Conservation (phyloP, 2,329 filamentous ascomycete species). For the Aureobasidium melanogenum region DNA sequence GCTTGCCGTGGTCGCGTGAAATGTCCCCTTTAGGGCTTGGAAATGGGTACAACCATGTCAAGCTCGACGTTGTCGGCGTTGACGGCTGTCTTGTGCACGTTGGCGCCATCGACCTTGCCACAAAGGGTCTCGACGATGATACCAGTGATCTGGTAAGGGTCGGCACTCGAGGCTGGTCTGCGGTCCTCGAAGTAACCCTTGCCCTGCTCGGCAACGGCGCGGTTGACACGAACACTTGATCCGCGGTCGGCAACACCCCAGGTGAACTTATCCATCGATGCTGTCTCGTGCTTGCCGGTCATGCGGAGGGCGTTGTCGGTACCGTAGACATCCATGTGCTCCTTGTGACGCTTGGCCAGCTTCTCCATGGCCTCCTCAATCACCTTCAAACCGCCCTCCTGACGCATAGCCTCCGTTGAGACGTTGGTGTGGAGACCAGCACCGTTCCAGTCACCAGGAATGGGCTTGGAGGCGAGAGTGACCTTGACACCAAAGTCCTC, state of each 20-base stretch:
- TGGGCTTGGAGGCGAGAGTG: conserved; percentile 91
- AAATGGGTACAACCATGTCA: conserved; percentile 26
- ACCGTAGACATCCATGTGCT: conserved; percentile 79
- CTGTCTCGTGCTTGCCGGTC: conserved; percentile 90
- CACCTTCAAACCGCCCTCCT: conserved; percentile 86
- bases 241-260: conserved; percentile 96
- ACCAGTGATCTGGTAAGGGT: conserved; percentile 77
- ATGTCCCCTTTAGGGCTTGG: conserved; percentile 22
- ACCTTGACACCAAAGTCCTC: conserved; percentile 97
- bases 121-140: conserved; percentile 65
- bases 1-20: conserved; percentile 9
- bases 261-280: conserved; percentile 83
- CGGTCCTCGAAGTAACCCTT: conserved; percentile 84
- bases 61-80: conserved; percentile 26
- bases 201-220: conserved; percentile 74
- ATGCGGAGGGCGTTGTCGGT: conserved; percentile 93
- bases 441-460: conserved; percentile 94
- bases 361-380: conserved; percentile 69
- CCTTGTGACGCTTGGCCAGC: conserved; percentile 40
- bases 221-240: conserved; percentile 84
- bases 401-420: conserved; percentile 79
- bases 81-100: conserved; percentile 34
- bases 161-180: conserved; percentile 67
- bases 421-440: conserved; percentile 92
- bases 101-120: conserved; percentile 41